Evolutionary conservation across 306 rosid genomes (phyloP), one percentile per base, ranked within the genome.

Genomic region (Quercus alba): DNA sequence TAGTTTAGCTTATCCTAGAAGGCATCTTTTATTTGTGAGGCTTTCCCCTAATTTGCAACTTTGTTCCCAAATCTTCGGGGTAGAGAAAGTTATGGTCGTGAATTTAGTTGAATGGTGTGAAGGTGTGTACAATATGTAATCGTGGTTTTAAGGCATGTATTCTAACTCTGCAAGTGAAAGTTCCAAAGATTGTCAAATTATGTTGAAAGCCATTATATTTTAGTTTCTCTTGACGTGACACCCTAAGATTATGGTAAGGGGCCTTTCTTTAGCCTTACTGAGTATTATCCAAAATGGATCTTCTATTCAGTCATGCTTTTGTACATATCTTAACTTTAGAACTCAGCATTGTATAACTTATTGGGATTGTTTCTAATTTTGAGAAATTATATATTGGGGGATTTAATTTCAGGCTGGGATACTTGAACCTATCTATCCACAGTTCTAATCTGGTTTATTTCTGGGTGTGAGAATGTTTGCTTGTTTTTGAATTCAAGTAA

Each of bases 1-100:
- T 38, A 28, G 51, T 73, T 82, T 75, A 31, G 38, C 54, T 33
- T 66, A 26, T 67, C 57, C 52, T 70, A 33, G 46, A 70, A 35
- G 38, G 20, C 56, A 67, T 74, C 71, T 51, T 4, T 63, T 14
- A 15, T 54, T 73, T 46, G 72, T 77, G 51, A 30, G 20, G 56
- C 15, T 26, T 21, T 30, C 63, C 35, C 14, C 13, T 35, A 62
- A 23, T 62, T 62, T 63, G 15, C n/a, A 14, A 25, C 41, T 14
- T 63, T 63, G n/a, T 8, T 19, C 19, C 30, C 11, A 14, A 28
- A 35, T 28, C 8, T 18, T 28, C 33, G 5, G 5, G 33, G 33
- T 30, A 30, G 33, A 30, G 33, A 30, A 30, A 30, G 33, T 30
- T 30, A 30, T 30, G 33, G 33, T 30, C 33, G 33, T 30, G 33